Base-by-base conservation (phyloP, 805 yeast species). In the Ogataea dorogensis region DNA sequence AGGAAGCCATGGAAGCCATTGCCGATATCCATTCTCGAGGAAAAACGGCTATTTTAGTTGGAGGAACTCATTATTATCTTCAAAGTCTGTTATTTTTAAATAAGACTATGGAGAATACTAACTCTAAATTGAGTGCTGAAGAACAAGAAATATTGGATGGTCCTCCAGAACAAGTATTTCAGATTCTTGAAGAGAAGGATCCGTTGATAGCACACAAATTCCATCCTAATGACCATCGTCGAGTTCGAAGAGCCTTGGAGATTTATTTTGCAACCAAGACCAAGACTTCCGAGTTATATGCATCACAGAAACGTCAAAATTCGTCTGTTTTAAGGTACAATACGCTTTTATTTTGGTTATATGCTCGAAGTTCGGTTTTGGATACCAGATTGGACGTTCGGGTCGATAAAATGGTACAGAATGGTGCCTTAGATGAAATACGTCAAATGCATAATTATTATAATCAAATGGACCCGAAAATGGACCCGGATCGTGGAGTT, bases 61-160 rank as follows among this genome's bases (percentile, higher is more conserved):
- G 98, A 5, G 98, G 98, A 0, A 93, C 98, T 0, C 97, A 89
- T 54, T 93, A 93, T 58, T 93, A 93, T 56, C 65, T 87, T 23
- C 96, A 86, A 59, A 77, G 85, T 7, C 56, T 91, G 6, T 55
- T 86, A 7, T 86, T 89, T 55, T 68, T 73, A 24, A 86, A 87
- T 51, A 78, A 77, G 40, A 79, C 85, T 0, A 70, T 83, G 5
- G 71, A 70, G 4, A 24, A 16, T 21, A 7, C 28, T 7, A 53
- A 50, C 9, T 46, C 38, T 9, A 34, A 40, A 16, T 12, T 70
- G 63, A 47, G 43, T 20, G 27, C 56, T 36, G 15, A 56, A 9
- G 68, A 75, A 49, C 18, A 16, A 16, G 53, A 46, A 1, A 56
- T 83, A 2, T 63, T 87, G 11, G 74, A 82, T 38, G 79, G 80